Base-by-base conservation (phyloP, 306 rosid species). In the Styphnolobium japonicum region DNA sequence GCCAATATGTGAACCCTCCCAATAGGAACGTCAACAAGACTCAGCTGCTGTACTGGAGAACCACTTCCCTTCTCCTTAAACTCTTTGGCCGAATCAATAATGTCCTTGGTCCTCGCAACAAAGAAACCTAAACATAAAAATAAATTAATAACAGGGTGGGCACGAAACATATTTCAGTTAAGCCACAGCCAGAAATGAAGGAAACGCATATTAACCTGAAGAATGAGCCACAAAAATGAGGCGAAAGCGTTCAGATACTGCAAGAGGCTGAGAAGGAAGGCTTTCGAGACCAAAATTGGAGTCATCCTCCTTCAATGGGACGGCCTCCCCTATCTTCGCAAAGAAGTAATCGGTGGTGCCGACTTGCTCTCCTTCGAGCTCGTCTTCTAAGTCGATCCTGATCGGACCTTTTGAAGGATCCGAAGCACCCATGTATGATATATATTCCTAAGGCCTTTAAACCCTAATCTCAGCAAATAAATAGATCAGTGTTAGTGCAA, bases 201-300 rank as follows among this genome's bases (percentile, higher is more conserved):
- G 10, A 63, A 66, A 25, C 2, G 7, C 6, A 3, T 67, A 27
- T 7, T 33, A 10, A 90, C 94, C 91, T 12, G 91, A 76, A 40
- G 92, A 73, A 76, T 87, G 94, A 31, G 97, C 97, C 0, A 86
- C 77, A 37, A 92, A 91, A 53, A 92, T 69, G 86, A 88, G 89
- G 73, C 93, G 88, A 51, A 76, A 89, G 69, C 74, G 85, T 70
- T 91, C 84, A 18, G 98, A 95, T 71, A 95, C 75, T n/a, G 94
- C 86, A 60, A 95, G 92, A 31, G 98, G 94, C 51, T 82, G 90
- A 64, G 89, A 83, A 6, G 97, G 97, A 67, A 81, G 90, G 56
- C 22, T 31, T 67, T 82, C 78, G 15, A 48, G 67, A 45, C 87
- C 90, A 81, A 84, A 92, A 61, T 19, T 46, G 55, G 83, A 87